Percentiles rank a stretch among this genome's conserved stretches.
These are phyloP conservation scores for Kalanchoe fedtschenkoi DNA, from an alignment of 164 flowering plant genomes.

Conservation along the genomic window DNA sequence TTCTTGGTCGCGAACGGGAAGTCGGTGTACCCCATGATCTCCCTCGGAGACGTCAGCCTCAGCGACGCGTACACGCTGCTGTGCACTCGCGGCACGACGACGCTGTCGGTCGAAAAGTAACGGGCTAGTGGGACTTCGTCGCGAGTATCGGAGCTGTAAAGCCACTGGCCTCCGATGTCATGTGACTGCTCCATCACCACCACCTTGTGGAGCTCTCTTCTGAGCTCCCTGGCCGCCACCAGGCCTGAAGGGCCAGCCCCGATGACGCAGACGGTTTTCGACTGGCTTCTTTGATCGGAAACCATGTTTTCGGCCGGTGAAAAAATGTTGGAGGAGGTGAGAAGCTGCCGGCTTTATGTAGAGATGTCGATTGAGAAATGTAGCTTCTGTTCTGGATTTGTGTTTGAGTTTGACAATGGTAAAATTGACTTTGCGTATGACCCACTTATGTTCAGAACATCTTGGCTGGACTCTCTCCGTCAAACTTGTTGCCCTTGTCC, in stretches of 20 bases:
- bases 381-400: too few species aligned
- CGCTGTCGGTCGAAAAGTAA: neutral
- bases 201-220: constrained; percentile 62
- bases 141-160: constrained; percentile 50
- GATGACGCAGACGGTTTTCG: constrained; percentile 64
- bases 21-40: constrained; percentile 80
- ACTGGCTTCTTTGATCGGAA: constrained; percentile 15
- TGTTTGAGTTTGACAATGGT: too few species aligned
- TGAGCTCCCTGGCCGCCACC: constrained; percentile 76
- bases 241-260: constrained; percentile 91
- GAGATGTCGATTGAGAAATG: too few species aligned
- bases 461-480: too few species aligned
- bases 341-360: too few species aligned
- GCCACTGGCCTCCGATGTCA: constrained; percentile 91
- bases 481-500: too few species aligned
- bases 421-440: too few species aligned
- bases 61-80: constrained; percentile 73
- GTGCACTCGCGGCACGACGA: constrained; percentile 33
- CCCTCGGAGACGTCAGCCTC: constrained; percentile 65
- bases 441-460: too few species aligned
- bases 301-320: constrained; percentile 25
- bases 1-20: constrained; percentile 62
- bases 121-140: constrained; percentile 42
- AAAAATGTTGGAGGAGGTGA: too few species aligned
- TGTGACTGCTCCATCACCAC: constrained; percentile 70